Evolutionary conservation across 768 basidiomycete genomes (phyloP), one percentile per base, ranked within the genome.

Genomic region (Suillus sp.): DNA sequence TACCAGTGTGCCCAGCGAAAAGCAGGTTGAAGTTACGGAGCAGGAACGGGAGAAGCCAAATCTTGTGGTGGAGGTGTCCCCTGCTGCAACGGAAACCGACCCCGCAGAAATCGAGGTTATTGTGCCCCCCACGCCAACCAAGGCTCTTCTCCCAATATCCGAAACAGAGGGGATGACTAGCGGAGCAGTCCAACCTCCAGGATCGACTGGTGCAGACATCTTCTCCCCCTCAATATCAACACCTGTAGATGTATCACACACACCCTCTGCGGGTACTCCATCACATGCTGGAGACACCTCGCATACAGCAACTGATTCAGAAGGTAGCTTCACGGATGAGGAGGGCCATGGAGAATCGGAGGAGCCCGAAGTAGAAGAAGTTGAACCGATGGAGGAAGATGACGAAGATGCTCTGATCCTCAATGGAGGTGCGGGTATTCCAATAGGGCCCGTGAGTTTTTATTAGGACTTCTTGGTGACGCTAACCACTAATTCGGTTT

Each of bases 341-440:
- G 88, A 90, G 66, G 87, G 81, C 48, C 86, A 86, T 22, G 86
- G 84, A 71, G 87, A 88, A 66, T 87, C 86, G 5, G 89, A 90
- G 67, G 87, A 91, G 64, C 84, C 86, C 61, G 85, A 91, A 35
- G 76, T 81, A 55, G 85, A 91, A 59, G 77, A 79, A 37, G 76
- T 84, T 27, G 85, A 86, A 59, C 85, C 86, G 51, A 82, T 84
- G 63, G 92, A 96, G 70, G 74, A 77, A 58, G 95, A 96, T 64
- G 95, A 97, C 62, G 96, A 97, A 73, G 92, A 95, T 67, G 81
- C 88, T 66, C 81, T 98, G 61, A 96, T 97, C 66, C 81, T 88
- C 77, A 91, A 89, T 61, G 96, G 96, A 47, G 96, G 97, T 13
- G 90, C 93, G 62, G 97, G 97, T 40, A 98, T 99, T 62, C 96